Percentiles rank a stretch among this genome's conserved stretches.
These are phyloP conservation scores for Sclerotinia glacialis DNA, from an alignment of 2,329 filamentous ascomycete species.

Conservation along the genomic window DNA sequence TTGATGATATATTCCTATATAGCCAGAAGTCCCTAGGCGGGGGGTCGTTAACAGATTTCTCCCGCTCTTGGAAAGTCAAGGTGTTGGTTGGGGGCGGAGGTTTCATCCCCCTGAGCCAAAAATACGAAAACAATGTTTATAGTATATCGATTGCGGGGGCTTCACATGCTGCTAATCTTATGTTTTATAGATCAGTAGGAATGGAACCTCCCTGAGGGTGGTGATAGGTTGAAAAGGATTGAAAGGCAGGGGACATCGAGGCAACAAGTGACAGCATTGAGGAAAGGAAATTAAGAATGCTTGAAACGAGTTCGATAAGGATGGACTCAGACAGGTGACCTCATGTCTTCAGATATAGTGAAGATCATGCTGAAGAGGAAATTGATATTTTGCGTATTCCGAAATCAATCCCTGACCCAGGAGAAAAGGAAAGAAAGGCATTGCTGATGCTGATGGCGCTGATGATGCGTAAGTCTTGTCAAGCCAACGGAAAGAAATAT, in stretches of 20 bases:
- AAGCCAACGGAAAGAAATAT: constrained; percentile 2
- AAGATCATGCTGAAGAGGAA: constrained; percentile 17
- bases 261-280: constrained; percentile 3
- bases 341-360: constrained; percentile 20
- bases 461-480: background rate
- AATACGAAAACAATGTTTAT: background rate
- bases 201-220: background rate
- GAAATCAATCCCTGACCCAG: background rate
- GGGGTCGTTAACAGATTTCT: background rate
- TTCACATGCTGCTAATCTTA: constrained; percentile 4
- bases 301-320: constrained; percentile 19
- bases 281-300: constrained; percentile 18
- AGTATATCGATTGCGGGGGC: constrained; percentile 4
- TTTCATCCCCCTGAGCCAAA: constrained; percentile 14
- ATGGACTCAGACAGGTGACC: constrained; percentile 12
- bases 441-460: background rate
- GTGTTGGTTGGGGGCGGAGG: constrained; percentile 3
- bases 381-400: constrained; percentile 11
- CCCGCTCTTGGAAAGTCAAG: constrained; percentile 6
- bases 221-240: background rate
- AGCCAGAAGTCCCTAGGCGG: background rate
- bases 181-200: constrained; percentile 15
- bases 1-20: background rate
- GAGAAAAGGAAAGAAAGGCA: background rate
- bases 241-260: background rate